Conservation (phyloP, 768 basidiomycete species). For the Psilocybe tampanensis region DNA sequence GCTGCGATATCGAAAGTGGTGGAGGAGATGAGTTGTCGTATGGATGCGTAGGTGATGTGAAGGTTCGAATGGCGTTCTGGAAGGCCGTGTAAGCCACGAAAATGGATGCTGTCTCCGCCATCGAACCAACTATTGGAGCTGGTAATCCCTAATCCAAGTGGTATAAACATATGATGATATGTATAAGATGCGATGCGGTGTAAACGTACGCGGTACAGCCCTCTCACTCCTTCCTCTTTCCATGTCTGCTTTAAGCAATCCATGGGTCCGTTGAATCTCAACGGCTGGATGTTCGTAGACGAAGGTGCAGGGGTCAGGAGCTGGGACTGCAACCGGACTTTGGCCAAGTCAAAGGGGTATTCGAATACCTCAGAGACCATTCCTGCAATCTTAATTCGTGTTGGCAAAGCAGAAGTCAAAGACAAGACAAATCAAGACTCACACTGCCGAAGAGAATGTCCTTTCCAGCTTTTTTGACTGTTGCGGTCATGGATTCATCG, state of each 20-base stretch:
- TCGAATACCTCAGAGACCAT: conserved; percentile 85
- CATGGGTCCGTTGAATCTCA: conserved; percentile 77
- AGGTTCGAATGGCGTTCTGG: conserved; percentile 59
- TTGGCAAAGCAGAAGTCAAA: not conserved
- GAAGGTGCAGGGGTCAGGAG: conserved; percentile 61
- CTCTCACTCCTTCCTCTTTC: conserved; percentile 77
- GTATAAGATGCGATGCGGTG: not conserved
- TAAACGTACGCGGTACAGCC: conserved; percentile 79
- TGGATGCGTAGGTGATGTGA: conserved; percentile 28
- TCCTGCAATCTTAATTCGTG: conserved; percentile 65
- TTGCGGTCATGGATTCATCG: conserved; percentile 11
- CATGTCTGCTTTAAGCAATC: conserved; percentile 88
- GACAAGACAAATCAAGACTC: conserved; percentile 24
- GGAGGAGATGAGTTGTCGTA: conserved; percentile 27
- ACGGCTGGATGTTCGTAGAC: conserved; percentile 38
- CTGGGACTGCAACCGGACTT: conserved; percentile 92
- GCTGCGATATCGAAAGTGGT: conserved; percentile 64
- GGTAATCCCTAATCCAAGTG: conserved; percentile 66
- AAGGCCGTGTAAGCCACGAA: conserved; percentile 86
- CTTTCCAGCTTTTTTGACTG: conserved; percentile 35
- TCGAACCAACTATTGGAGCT: conserved; percentile 88
- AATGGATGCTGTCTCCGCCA: conserved; percentile 87
- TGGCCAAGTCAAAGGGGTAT: conserved; percentile 94
- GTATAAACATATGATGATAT: not conserved
- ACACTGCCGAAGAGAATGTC: conserved; percentile 64